Percentiles rank a stretch among this genome's conserved stretches.
phyloP scores from a whole-genome alignment of 768 basidiomycete species.

The Postia placenta region DNA sequence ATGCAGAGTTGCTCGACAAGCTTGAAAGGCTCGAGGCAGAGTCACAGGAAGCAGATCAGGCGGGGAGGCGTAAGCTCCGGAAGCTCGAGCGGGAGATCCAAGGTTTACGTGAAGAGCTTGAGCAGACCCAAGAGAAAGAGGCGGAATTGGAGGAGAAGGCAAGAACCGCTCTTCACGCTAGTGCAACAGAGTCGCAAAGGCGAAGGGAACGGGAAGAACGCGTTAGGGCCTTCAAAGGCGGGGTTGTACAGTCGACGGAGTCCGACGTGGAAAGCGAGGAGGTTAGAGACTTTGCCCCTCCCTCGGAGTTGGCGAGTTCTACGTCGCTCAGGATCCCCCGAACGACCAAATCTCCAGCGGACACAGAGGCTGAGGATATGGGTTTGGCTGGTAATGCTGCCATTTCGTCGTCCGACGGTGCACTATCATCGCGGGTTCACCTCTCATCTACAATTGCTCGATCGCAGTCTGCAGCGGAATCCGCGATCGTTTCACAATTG shows the following conservation, averaged over 20 bases:
- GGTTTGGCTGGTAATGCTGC: not conserved
- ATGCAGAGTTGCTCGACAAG: conserved; percentile 71
- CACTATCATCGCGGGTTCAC: not conserved
- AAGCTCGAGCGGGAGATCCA: conserved; percentile 79
- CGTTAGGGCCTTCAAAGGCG: conserved; percentile 44
- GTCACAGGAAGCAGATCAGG: conserved; percentile 55
- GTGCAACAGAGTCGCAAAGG: conserved; percentile 25
- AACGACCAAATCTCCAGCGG: not conserved
- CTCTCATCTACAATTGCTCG: not conserved
- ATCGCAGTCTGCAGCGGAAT: conserved; percentile 21
- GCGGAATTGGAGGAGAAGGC: conserved; percentile 68
- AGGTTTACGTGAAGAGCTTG: conserved; percentile 66
- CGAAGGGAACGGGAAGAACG: conserved; percentile 42
- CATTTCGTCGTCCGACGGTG: not conserved
- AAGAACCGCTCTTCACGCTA: conserved; percentile 28
- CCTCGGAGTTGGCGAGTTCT: conserved; percentile 12
- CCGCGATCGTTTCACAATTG: conserved; percentile 60
- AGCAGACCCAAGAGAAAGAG: conserved; percentile 64
- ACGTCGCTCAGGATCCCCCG: conserved; percentile 6
- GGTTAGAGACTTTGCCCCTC: conserved; percentile 22
- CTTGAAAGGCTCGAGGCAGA: conserved; percentile 73
- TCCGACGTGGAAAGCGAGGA: conserved; percentile 9
- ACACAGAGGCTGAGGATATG: not conserved
- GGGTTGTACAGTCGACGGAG: conserved; percentile 2
- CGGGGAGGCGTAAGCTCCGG: conserved; percentile 63